phyloP scores from a whole-genome alignment of 257 asterid genomes.

The Gentiana macrophylla region DNA sequence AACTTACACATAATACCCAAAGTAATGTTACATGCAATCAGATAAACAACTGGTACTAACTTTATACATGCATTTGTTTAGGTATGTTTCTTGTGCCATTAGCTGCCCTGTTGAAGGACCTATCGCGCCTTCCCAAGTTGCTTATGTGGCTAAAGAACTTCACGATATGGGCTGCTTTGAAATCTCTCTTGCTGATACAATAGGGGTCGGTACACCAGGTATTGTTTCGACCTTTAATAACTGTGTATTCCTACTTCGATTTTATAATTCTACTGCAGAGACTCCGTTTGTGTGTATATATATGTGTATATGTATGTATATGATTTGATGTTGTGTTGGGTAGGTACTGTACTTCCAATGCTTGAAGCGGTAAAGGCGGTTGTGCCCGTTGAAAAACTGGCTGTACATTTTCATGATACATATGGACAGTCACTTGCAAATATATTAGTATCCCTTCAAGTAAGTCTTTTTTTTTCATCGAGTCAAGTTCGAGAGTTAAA shows the following conservation, averaged over 20 bases:
- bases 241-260: not conserved
- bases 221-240: slow-evolving; percentile 2
- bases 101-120: slow-evolving; percentile 89
- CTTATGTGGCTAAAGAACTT: slow-evolving; percentile 87
- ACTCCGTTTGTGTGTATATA: too few relatives aligned
- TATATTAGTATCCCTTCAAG: slow-evolving; percentile 79
- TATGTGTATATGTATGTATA: too few relatives aligned
- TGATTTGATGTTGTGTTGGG: not conserved
- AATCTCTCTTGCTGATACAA: slow-evolving; percentile 87
- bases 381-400: slow-evolving; percentile 49
- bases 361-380: slow-evolving; percentile 87
- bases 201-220: slow-evolving; percentile 90
- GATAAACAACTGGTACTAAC: too few relatives aligned
- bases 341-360: slow-evolving; percentile 82
- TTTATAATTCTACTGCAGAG: too few relatives aligned
- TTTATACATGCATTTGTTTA: slow-evolving; percentile 8
- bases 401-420: too few relatives aligned
- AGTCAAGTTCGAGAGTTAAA: too few relatives aligned
- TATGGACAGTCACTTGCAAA: slow-evolving; percentile 66
- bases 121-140: slow-evolving; percentile 68
- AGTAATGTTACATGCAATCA: too few relatives aligned
- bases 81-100: slow-evolving; percentile 82
- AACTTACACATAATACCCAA: too few relatives aligned
- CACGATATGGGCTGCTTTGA: slow-evolving; percentile 92
- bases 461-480: slow-evolving; percentile 22